Evolutionary conservation across 805 yeast genomes (phyloP), one percentile per base, ranked within the genome.

Genomic region (Pichia scutulata): DNA sequence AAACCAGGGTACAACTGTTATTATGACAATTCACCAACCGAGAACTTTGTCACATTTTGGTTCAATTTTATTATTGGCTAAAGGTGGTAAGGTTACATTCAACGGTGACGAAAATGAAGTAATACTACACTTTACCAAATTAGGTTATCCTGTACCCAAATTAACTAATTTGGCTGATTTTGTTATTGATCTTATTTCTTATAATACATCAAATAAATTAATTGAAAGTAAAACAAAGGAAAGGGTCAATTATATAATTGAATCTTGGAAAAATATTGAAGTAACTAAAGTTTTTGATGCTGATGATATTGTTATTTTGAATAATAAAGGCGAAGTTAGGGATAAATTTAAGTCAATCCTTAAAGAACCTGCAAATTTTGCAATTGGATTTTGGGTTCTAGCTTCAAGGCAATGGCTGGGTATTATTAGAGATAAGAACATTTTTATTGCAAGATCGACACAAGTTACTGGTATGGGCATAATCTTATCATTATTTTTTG

Each of bases 11-110:
- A 79, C 82, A 13, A 86, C 95, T 0, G 74, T 89, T 9, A 76
- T 88, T 23, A 68, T 78, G 55, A 87, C 96, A 0, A 86, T 89
- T 47, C 96, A 88, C 64, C 96, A 88, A 60, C 96, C 96, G 1
- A 77, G 87, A 55, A 67, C 86, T 56, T 81, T 85, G 59, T 64
- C 72, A 18, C 69, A 69, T 50, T 86, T 89, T 69, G 92, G 89
- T 6, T 76, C 84, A 16, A 73, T 89, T n/a, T 66, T 87, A 37
- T 66, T 89, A 40, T 69, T 89, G 23, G 86, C 89, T 0, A 82
- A 81, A 62, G 87, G 90, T 41, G 90, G 92, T 8, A 61, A 66
- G 33, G 88, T 81, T 19, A 81, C 84, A 4, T 89, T 77, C 61
- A 79, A 84, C 63, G 93, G 93, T 0, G 58, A 69, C 0, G 74